Conservation (phyloP, 179 eudicot species). For the Spinacia oleracea region DNA sequence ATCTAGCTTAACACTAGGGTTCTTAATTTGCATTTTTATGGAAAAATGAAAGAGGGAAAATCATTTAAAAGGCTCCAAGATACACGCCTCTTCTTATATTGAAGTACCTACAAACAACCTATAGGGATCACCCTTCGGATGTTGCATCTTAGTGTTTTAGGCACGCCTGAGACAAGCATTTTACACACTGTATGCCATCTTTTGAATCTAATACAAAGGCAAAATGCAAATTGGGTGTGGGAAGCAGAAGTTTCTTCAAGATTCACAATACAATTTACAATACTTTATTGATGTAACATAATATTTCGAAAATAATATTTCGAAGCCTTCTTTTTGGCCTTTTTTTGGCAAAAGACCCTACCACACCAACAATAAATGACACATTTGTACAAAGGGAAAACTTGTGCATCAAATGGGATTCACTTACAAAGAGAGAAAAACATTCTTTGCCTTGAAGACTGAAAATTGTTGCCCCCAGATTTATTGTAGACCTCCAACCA, state of each 20-base stretch:
- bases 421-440: slow-evolving; percentile 92
- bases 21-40: background rate
- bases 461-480: slow-evolving; percentile 60
- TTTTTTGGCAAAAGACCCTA: background rate
- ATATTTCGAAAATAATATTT: background rate
- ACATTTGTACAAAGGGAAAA: background rate
- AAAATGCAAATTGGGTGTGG: background rate
- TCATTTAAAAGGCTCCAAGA: background rate
- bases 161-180: background rate
- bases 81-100: background rate
- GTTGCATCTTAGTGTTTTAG: background rate
- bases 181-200: background rate
- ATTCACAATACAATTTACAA: background rate
- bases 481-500: slow-evolving; percentile 69
- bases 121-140: background rate
- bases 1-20: background rate
- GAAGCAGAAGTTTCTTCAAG: background rate
- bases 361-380: background rate
- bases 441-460: slow-evolving; percentile 68
- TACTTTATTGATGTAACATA: too few relatives aligned
- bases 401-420: slow-evolving; percentile 7
- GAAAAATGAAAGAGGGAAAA: background rate
- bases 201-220: background rate
- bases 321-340: background rate
- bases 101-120: background rate